These are phyloP conservation scores for Apiospora pterosperma DNA, from an alignment of 2,329 filamentous ascomycete species.

Conservation along the genomic window DNA sequence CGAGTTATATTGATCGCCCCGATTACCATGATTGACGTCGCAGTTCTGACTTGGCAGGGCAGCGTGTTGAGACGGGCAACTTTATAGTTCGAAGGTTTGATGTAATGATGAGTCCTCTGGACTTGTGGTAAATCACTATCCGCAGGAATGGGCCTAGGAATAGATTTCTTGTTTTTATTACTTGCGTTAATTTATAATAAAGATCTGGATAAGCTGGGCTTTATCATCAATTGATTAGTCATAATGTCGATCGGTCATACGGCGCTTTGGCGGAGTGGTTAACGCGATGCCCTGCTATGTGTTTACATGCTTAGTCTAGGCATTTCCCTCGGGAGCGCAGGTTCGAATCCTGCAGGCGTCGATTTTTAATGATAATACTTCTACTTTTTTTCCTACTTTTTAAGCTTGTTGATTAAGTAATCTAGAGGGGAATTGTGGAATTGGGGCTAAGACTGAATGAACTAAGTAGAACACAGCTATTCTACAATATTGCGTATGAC, in stretches of 20 bases:
- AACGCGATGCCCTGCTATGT: conserved; percentile 6
- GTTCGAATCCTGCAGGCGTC: conserved; percentile 6
- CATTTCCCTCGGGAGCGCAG: conserved; percentile 6
- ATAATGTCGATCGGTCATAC: too few species aligned
- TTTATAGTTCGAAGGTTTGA: too few species aligned
- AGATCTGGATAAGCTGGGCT: too few species aligned
- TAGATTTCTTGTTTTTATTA: too few species aligned
- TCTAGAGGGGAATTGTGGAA: not conserved
- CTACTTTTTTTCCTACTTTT: not conserved
- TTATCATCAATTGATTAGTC: not conserved
- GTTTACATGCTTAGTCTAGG: not conserved
- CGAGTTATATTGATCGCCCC: too few species aligned
- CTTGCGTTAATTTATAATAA: too few species aligned
- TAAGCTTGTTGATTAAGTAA: not conserved
- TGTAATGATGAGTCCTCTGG: too few species aligned
- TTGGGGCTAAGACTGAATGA: not conserved
- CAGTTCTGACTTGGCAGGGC: too few species aligned
- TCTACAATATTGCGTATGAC: not conserved
- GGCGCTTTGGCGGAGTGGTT: conserved; percentile 6
- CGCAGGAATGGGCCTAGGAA: too few species aligned
- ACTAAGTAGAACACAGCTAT: not conserved
- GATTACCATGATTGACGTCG: too few species aligned
- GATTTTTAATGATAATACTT: not conserved
- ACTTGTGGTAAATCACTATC: too few species aligned
- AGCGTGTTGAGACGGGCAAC: too few species aligned